Conservation (phyloP, 1,139 yeast species). For the Magnusiomyces suaveolens region DNA sequence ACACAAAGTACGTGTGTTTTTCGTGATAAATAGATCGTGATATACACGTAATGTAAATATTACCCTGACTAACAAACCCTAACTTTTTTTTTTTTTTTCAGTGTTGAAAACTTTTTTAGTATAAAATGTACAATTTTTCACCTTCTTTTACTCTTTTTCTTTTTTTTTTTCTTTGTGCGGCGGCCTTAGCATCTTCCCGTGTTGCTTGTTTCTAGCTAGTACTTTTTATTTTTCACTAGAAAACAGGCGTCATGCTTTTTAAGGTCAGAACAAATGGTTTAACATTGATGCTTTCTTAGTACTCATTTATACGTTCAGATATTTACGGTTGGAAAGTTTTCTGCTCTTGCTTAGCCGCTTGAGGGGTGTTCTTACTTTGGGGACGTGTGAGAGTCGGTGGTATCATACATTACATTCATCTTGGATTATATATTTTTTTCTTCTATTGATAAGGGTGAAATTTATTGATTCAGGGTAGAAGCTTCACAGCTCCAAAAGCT, state of each 20-base stretch:
- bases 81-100: neutral
- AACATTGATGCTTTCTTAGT: slow-evolving; percentile 3
- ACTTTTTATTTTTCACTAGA: neutral
- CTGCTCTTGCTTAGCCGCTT: neutral
- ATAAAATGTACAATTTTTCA: neutral
- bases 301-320: neutral
- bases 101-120: neutral
- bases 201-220: slow-evolving; percentile 4
- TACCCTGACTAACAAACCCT: neutral
- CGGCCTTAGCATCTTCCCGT: slow-evolving; percentile 5
- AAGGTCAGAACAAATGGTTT: slow-evolving; percentile 1
- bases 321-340: neutral
- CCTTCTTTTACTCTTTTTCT: neutral
- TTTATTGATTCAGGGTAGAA: too few species aligned
- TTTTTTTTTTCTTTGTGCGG: slow-evolving; percentile 5
- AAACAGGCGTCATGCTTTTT: neutral
- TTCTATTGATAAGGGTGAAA: too few species aligned
- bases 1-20: neutral
- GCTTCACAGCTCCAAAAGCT: too few species aligned
- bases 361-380: neutral
- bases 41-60: neutral
- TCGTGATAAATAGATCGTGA: neutral
- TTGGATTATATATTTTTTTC: too few species aligned
- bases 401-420: neutral
- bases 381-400: slow-evolving; percentile 4